A percentile compares a stretch with the other conserved stretches of the same genome.
These are phyloP conservation scores for Volutella citrinella DNA, from an alignment of 2,329 filamentous ascomycete genomes.

Conservation along the genomic window DNA sequence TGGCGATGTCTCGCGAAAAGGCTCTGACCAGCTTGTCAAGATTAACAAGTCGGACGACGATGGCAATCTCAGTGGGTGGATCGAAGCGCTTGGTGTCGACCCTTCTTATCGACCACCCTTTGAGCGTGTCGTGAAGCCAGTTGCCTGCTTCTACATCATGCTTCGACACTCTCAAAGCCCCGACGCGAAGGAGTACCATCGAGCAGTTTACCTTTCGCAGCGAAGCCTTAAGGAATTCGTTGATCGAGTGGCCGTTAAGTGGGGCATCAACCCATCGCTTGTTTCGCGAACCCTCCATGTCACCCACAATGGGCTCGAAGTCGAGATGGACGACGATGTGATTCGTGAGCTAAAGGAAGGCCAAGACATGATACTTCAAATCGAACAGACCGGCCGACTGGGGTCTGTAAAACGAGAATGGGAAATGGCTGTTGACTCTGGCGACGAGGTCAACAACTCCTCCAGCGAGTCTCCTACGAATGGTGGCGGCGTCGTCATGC, in stretches of 20 bases:
- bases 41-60: constrained; percentile 55
- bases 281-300: constrained; percentile 71
- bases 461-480: too few species aligned
- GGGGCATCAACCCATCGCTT: constrained; percentile 69
- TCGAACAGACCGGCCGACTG: constrained; percentile 36
- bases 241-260: constrained; percentile 71
- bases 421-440: constrained; percentile 58
- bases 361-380: constrained; percentile 82
- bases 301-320: constrained; percentile 70
- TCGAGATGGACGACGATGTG: constrained; percentile 89
- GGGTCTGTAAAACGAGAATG: constrained; percentile 54
- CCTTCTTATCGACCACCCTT: constrained; percentile 75
- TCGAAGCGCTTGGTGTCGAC: constrained; percentile 91
- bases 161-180: constrained; percentile 48
- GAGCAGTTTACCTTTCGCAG: constrained; percentile 80
- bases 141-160: constrained; percentile 85
- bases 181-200: constrained; percentile 64
- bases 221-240: constrained; percentile 74
- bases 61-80: constrained; percentile 73
- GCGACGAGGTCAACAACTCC: constrained; percentile 27
- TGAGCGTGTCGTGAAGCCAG: constrained; percentile 66
- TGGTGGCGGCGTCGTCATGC: constrained; percentile 42
- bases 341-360: constrained; percentile 81
- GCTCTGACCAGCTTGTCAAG: constrained; percentile 52
- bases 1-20: constrained; percentile 44